Percentiles rank a stretch among this genome's conserved stretches.
phyloP scores from a whole-genome alignment of 2,329 filamentous ascomycete genomes.

The Aspergillus cejpii region DNA sequence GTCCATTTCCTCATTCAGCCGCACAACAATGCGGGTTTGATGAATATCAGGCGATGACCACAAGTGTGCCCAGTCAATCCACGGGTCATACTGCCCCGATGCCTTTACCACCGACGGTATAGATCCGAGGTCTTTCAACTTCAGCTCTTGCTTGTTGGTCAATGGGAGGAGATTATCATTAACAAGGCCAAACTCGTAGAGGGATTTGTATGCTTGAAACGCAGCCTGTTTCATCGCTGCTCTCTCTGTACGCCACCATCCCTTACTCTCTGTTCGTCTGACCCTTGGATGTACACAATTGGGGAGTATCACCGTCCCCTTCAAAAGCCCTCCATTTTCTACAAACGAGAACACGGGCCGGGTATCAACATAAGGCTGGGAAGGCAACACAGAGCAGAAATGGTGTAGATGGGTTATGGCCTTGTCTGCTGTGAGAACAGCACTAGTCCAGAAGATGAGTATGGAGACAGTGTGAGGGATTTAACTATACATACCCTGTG shows the following conservation, averaged over 20 bases:
- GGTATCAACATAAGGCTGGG: slow-evolving; percentile 53
- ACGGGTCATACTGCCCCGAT: slow-evolving; percentile 28
- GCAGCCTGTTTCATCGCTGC: slow-evolving; percentile 74
- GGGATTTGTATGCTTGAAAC: slow-evolving; percentile 66
- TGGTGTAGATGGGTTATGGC: slow-evolving; percentile 72
- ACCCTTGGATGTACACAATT: slow-evolving; percentile 58
- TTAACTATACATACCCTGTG: slow-evolving; percentile 19
- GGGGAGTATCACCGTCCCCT: slow-evolving; percentile 64
- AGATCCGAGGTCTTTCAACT: slow-evolving; percentile 5
- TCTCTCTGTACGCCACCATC: slow-evolving; percentile 62
- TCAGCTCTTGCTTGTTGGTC: slow-evolving; percentile 26
- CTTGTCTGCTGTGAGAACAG: slow-evolving; percentile 64
- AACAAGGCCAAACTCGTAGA: slow-evolving; percentile 65
- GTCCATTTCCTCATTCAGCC: slow-evolving; percentile 8
- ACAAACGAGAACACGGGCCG: slow-evolving; percentile 57
- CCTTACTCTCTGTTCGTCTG: slow-evolving; percentile 48
- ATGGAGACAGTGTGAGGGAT: neutral
- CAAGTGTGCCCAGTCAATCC: slow-evolving; percentile 22
- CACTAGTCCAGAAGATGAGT: slow-evolving; percentile 39
- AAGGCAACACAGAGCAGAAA: slow-evolving; percentile 63
- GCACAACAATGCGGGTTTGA: slow-evolving; percentile 19
- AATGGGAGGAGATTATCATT: slow-evolving; percentile 70
- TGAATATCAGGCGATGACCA: slow-evolving; percentile 22
- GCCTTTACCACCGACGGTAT: slow-evolving; percentile 21
- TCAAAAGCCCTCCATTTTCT: slow-evolving; percentile 16